phyloP scores from a whole-genome alignment of 2,329 filamentous ascomycete genomes.

The Trichoderma sp. region DNA sequence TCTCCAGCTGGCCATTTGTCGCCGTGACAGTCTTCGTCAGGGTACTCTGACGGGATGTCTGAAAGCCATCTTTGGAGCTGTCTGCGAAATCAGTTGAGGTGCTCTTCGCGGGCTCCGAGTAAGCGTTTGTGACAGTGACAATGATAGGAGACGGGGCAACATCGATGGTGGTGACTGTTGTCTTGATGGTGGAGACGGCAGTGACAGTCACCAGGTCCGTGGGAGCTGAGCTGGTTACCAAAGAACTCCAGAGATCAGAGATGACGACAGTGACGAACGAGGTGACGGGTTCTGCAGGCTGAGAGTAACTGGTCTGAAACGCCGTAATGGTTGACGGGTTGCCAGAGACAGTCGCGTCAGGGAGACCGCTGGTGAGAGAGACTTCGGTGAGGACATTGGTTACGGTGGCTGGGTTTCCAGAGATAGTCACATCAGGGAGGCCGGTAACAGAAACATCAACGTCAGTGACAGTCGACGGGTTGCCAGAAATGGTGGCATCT shows the following conservation, averaged over 20 bases:
- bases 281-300: constrained; percentile 24
- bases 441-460: constrained; percentile 31
- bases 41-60: constrained; percentile 30
- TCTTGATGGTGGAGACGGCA: constrained; percentile 30
- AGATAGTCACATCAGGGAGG: constrained; percentile 32
- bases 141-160: constrained; percentile 27
- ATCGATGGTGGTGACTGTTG: constrained; percentile 30
- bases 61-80: constrained; percentile 27
- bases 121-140: constrained; percentile 30
- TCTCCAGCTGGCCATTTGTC: constrained; percentile 32
- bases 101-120: background rate
- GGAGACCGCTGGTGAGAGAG: constrained; percentile 27
- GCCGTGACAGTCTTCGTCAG: constrained; percentile 37
- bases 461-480: constrained; percentile 36
- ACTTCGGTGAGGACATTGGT: constrained; percentile 32
- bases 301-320: constrained; percentile 29
- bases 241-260: constrained; percentile 34
- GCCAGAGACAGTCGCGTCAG: constrained; percentile 37
- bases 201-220: constrained; percentile 30
- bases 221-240: background rate
- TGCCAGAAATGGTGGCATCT: constrained; percentile 37
- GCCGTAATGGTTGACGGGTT: constrained; percentile 36
- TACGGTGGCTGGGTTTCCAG: constrained; percentile 33
- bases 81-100: constrained; percentile 24
- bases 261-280: constrained; percentile 33